phyloP scores from a whole-genome alignment of 2,329 filamentous ascomycete species.

The Colletotrichum kahawae region DNA sequence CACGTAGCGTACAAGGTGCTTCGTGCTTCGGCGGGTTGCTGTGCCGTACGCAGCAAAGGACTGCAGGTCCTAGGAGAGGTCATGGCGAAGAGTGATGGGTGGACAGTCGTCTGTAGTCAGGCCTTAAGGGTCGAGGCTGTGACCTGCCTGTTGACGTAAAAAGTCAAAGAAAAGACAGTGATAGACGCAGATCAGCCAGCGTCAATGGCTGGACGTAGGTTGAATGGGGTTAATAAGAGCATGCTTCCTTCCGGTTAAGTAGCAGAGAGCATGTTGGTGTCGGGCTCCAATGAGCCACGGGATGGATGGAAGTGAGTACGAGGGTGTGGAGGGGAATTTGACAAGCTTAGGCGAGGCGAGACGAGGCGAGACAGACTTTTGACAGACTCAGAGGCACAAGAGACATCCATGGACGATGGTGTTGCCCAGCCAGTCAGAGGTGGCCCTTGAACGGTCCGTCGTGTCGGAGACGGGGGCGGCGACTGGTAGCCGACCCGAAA shows the following conservation, averaged over 20 bases:
- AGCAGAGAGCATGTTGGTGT: not conserved
- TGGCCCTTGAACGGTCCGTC: not conserved
- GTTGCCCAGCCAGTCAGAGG: not conserved
- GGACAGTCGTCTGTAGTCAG: not conserved
- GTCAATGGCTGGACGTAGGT: not conserved
- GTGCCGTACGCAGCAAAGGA: not conserved
- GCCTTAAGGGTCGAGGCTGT: not conserved
- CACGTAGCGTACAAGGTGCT: not conserved
- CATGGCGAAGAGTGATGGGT: not conserved
- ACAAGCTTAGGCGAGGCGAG: not conserved
- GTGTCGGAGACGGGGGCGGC: not conserved
- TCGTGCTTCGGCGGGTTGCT: not conserved
- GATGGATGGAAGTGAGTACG: not conserved
- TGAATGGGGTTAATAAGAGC: not conserved
- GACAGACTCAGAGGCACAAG: not conserved
- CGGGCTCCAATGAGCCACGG: not conserved
- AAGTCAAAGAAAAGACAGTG: not conserved
- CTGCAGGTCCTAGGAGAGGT: not conserved
- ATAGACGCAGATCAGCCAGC: not conserved
- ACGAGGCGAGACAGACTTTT: not conserved
- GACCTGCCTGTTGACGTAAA: not conserved
- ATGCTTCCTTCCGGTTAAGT: not conserved
- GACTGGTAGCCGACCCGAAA: not conserved
- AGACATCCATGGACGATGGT: not conserved
- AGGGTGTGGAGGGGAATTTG: not conserved